A percentile compares a stretch with the other conserved stretches of the same genome.
Evolutionary conservation across 352 stramenopile species (phyloP).

Genomic region (Phytophthora quininea): DNA sequence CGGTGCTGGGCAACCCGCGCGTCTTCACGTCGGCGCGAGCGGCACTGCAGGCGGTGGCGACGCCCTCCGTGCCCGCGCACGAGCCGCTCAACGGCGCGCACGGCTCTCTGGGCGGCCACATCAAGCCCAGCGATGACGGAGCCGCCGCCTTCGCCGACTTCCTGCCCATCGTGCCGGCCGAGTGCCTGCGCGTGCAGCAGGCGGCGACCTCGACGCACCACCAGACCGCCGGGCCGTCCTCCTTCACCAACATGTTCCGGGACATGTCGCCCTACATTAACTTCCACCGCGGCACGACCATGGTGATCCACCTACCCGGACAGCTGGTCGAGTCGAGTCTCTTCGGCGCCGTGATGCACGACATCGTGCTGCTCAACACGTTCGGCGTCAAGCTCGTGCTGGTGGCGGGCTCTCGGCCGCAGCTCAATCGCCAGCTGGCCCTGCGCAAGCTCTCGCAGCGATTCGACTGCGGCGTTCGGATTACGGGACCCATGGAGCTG

Average conservation of each 20-base stretch:
- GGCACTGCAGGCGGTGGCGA: constrained; percentile 14
- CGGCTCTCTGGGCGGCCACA: constrained; percentile 1
- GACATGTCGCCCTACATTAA: constrained; percentile 98
- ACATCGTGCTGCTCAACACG: constrained; percentile 96
- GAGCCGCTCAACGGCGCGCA: constrained; percentile 19
- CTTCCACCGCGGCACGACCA: constrained; percentile 94
- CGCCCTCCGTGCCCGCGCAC: constrained; percentile 15
- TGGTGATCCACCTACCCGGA: constrained; percentile 96
- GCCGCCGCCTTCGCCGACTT: constrained; percentile 53
- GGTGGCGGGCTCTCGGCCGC: constrained; percentile 94
- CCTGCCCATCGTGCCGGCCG: constrained; percentile 72
- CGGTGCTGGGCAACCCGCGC: constrained; percentile 28
- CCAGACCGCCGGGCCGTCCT: constrained; percentile 46
- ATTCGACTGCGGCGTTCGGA: constrained; percentile 84
- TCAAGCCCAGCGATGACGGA: constrained; percentile 19
- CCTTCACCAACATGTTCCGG: constrained; percentile 93
- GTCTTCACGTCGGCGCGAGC: constrained; percentile 35
- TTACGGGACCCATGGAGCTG: constrained; percentile 93
- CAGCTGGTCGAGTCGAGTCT: constrained; percentile 93
- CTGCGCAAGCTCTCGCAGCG: constrained; percentile 69
- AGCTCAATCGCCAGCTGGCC: constrained; percentile 93
- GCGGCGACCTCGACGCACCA: constrained; percentile 15
- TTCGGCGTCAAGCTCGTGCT: constrained; percentile 95
- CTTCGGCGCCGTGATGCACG: constrained; percentile 94
- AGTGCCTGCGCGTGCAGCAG: constrained; percentile 77